Base-by-base conservation (phyloP, 106 monocot species). In the Allium cepa region DNA sequence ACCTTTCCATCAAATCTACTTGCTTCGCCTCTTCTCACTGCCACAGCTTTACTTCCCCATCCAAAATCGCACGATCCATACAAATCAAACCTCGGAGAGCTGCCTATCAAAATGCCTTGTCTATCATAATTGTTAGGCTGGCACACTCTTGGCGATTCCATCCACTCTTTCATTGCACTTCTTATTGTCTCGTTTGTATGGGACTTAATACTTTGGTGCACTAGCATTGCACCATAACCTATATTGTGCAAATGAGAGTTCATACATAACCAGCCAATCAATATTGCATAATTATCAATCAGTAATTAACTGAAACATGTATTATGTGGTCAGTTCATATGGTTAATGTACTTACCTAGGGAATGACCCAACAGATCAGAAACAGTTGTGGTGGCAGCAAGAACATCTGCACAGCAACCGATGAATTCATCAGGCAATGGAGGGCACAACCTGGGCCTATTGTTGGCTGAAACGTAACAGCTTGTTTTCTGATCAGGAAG, bases 51-150 rank as follows among this genome's bases (percentile, higher is more conserved):
- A 36, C 47, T 63, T 16, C 49, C 65, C 65, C 65, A 17, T 3
- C 65, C 65, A 14, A 65, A 65, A 15, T 65, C 65, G 8, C 65
- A 18, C 36, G 5, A 36, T 3, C 49, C 49, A 11, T 50, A 65
- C n/a, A 65, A 11, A 49, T 49, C 49, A 17, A 65, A 65, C 49
- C 65, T 65, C 16, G 65, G 65, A 9, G 65, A 65, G 49, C 65
- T 18, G 3, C 49, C 50, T 9, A 65, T 50, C 8, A 50, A 17
- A 10, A 50, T 49, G 18, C 50, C 65, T 17, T 12, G 11, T 10
- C 1, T 8, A 26, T 65, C 65, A 22, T 46, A 49, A 10, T 15
- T 4, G 49, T 50, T 65, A 4, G 17, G 49, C 9, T 3, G 15
- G 17, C 22, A 4, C 22, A 65, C 13, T 9, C 10, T 10, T 22